Base-by-base conservation (phyloP, 1,139 yeast genomes). In the Lizanozyma gosingica region DNA sequence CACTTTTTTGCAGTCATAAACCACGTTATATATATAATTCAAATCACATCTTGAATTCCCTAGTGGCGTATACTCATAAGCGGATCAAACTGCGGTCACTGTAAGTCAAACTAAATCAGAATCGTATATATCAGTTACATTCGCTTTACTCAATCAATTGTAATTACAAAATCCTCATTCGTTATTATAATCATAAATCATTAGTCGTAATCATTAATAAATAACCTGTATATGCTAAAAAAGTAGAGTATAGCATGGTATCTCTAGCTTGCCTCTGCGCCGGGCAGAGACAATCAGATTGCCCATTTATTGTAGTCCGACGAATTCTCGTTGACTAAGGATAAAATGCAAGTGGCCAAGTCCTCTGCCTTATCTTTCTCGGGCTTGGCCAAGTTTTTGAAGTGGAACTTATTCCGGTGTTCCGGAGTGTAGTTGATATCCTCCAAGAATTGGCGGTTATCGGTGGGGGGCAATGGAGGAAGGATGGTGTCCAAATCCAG, bases 1-100 rank as follows among this genome's bases (percentile, higher is more conserved):
- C n/a, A n/a, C n/a, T n/a, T n/a, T n/a, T n/a, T n/a, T n/a, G 40
- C 46, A 45, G 47, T 45, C 47, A 45, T 45, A 41, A n/a, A 11
- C 34, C 45, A 41, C 39, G 40, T 43, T 44, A 35, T 11, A 36
- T 18, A 16, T 32, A 36, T 29, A n/a, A n/a, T n/a, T n/a, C n/a
- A 22, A 22, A 22, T 22, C 29, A 22, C 11, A 22, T 22, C 29
- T 6, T 22, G 11, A 22, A 22, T 22, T 22, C 29, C n/a, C n/a
- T n/a, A n/a, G n/a, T n/a, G n/a, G n/a, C n/a, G n/a, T n/a, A n/a
- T n/a, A n/a, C n/a, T n/a, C n/a, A n/a, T n/a, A n/a, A n/a, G n/a
- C n/a, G n/a, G n/a, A n/a, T n/a, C n/a, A n/a, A n/a, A n/a, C n/a
- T n/a, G n/a, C n/a, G n/a, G n/a, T n/a, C n/a, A n/a, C n/a, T n/a